phyloP scores from a whole-genome alignment of 768 basidiomycete genomes.

The Leucocoprinus birnbaumii region DNA sequence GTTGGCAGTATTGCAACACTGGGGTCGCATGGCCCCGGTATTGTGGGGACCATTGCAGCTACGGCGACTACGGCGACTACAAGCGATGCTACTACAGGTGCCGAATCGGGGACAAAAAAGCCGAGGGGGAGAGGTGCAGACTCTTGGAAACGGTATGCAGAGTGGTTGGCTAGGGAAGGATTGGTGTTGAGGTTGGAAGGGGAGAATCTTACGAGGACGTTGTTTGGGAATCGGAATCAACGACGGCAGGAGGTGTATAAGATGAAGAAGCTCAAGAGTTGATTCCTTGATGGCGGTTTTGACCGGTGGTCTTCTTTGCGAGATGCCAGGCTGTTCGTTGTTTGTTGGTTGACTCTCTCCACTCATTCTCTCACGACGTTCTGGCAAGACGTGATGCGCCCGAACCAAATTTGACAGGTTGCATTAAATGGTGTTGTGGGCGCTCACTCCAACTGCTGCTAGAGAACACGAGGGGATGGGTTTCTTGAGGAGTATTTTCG shows the following conservation, averaged over 20 bases:
- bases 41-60: conserved; percentile 30
- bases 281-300: background rate
- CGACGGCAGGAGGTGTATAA: conserved; percentile 18
- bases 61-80: background rate
- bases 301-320: background rate
- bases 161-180: conserved; percentile 48
- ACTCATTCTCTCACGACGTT: too few relatives aligned
- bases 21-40: conserved; percentile 8
- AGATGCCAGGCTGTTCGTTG: background rate
- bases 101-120: conserved; percentile 17
- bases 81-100: background rate
- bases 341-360: background rate
- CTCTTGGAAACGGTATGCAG: conserved; percentile 61
- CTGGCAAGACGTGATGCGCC: conserved; percentile 2
- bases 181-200: conserved; percentile 50
- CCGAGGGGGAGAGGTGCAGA: conserved; percentile 39
- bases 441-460: background rate
- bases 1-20: conserved; percentile 67
- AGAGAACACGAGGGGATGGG: background rate
- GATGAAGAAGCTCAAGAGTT: conserved; percentile 1
- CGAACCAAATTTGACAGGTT: conserved; percentile 1
- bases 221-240: conserved; percentile 33
- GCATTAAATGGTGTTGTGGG: background rate
- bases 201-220: conserved; percentile 35
- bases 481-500: background rate